A percentile compares a stretch with the other conserved stretches of the same genome.
phyloP scores from a whole-genome alignment of 192 early-diverging fungal genomes.

The Phycomyces nitens region DNA sequence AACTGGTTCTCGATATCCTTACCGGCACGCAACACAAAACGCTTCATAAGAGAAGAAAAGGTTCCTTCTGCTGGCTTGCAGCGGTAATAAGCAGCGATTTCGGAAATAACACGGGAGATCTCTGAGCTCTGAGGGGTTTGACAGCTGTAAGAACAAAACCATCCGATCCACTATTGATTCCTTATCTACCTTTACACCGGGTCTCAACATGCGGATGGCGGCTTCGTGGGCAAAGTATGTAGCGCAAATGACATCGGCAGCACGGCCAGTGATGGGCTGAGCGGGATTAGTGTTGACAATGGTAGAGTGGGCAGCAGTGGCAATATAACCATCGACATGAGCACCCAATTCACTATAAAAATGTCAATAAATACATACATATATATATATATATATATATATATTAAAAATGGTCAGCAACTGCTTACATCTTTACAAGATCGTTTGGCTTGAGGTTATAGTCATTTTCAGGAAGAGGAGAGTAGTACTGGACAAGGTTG shows the following conservation, averaged over 20 bases:
- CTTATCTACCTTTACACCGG: slow-evolving; percentile 66
- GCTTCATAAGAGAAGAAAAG: slow-evolving; percentile 67
- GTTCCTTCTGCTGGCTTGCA: slow-evolving; percentile 69
- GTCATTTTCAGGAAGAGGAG: slow-evolving; percentile 65
- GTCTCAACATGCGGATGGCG: slow-evolving; percentile 71
- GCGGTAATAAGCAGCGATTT: slow-evolving; percentile 57
- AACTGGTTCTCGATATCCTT: slow-evolving; percentile 59
- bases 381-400: no score
- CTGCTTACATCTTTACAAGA: slow-evolving; percentile 82
- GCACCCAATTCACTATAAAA: slow-evolving; percentile 70
- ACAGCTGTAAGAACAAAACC: neutral
- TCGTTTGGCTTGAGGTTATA: slow-evolving; percentile 67
- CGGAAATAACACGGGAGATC: slow-evolving; percentile 56
- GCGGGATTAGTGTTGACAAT: slow-evolving; percentile 64
- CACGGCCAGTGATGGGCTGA: slow-evolving; percentile 46
- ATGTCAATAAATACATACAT: no score
- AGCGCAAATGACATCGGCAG: slow-evolving; percentile 50
- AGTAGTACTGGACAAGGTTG: slow-evolving; percentile 72
- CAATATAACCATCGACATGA: slow-evolving; percentile 91
- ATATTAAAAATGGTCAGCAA: no score
- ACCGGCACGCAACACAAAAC: slow-evolving; percentile 65
- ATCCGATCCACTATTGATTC: no score
- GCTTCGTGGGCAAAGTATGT: slow-evolving; percentile 84
- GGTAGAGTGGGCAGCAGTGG: slow-evolving; percentile 78
- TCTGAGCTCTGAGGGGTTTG: slow-evolving; percentile 50